A percentile compares a stretch with the other conserved stretches of the same genome.
phyloP scores from a whole-genome alignment of 2,329 filamentous ascomycete genomes.

The Xylaria sp. region DNA sequence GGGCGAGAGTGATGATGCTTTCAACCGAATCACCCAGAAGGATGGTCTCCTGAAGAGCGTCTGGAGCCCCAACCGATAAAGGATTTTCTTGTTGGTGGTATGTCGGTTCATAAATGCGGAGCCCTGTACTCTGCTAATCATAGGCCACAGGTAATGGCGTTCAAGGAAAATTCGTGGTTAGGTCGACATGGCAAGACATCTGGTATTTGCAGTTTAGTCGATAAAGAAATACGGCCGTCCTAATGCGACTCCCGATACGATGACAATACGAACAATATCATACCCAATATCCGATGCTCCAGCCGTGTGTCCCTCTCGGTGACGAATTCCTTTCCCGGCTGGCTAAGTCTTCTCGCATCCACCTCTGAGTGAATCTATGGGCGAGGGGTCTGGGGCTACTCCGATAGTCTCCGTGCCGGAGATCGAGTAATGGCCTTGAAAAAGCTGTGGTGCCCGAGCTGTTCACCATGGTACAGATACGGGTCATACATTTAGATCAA shows the following conservation, averaged over 20 bases:
- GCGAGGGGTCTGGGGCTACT: conserved; percentile 62
- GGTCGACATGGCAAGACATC: conserved; percentile 40
- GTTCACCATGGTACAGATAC: conserved; percentile 69
- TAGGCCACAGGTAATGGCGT: conserved; percentile 35
- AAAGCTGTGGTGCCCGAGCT: conserved; percentile 64
- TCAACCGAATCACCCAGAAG: conserved; percentile 94
- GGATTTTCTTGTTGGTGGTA: conserved; percentile 33
- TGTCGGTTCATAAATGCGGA: not conserved
- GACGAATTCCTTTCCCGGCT: conserved; percentile 49
- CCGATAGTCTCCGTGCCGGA: conserved; percentile 64
- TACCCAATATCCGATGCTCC: conserved; percentile 27
- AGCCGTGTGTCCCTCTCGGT: conserved; percentile 14
- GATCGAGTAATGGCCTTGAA: conserved; percentile 61
- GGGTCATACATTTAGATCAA: conserved; percentile 58
- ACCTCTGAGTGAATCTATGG: conserved; percentile 48
- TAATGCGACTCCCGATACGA: conserved; percentile 30
- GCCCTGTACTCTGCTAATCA: conserved; percentile 13
- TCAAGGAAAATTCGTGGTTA: conserved; percentile 37
- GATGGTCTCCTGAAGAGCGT: conserved; percentile 97
- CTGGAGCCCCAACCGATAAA: conserved; percentile 78
- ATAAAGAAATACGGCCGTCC: conserved; percentile 35
- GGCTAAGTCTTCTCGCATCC: conserved; percentile 61
- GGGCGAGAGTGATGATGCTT: conserved; percentile 93
- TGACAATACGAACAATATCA: conserved; percentile 36
- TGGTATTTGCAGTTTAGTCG: conserved; percentile 41